Evolutionary conservation across 2,329 filamentous ascomycete genomes (phyloP).

Genomic region (Immersiporthe knoxdaviesiana): DNA sequence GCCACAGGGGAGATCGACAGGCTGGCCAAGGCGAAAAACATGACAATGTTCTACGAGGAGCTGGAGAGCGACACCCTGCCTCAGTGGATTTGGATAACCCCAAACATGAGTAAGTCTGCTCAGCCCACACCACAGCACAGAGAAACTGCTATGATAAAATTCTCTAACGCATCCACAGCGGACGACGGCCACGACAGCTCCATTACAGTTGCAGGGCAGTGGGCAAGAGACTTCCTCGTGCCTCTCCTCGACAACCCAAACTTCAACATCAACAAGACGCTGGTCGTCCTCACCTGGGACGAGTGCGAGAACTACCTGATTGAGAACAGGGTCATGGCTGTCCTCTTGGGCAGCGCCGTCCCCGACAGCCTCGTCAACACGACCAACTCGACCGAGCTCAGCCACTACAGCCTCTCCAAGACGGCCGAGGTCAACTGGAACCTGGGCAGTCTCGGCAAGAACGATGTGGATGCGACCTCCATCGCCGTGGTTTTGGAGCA

Average conservation of each 20-base stretch:
- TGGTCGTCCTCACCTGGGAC: slow-evolving; percentile 37
- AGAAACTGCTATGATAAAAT: neutral
- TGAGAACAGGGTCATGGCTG: slow-evolving; percentile 34
- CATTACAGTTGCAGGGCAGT: slow-evolving; percentile 36
- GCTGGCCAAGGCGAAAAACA: slow-evolving; percentile 39
- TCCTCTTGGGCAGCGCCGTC: slow-evolving; percentile 35
- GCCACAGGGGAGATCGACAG: slow-evolving; percentile 36
- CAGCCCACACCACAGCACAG: neutral
- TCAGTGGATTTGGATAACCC: slow-evolving; percentile 48
- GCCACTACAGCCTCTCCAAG: slow-evolving; percentile 37
- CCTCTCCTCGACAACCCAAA: slow-evolving; percentile 36
- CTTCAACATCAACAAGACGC: slow-evolving; percentile 43
- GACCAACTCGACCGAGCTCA: slow-evolving; percentile 33
- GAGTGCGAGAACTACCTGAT: slow-evolving; percentile 35
- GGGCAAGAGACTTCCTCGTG: slow-evolving; percentile 36
- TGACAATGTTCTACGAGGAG: slow-evolving; percentile 38
- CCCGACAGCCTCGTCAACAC: slow-evolving; percentile 33
- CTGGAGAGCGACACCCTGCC: slow-evolving; percentile 35
- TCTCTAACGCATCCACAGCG: slow-evolving; percentile 16
- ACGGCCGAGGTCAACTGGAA: slow-evolving; percentile 38
- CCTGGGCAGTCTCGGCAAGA: slow-evolving; percentile 35
- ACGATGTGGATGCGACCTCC: slow-evolving; percentile 31
- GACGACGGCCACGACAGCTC: slow-evolving; percentile 38
- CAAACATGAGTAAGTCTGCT: slow-evolving; percentile 46
- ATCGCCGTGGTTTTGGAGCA: slow-evolving; percentile 21